Conservation (phyloP, 106 monocot species). For the Gastrodia elata region DNA sequence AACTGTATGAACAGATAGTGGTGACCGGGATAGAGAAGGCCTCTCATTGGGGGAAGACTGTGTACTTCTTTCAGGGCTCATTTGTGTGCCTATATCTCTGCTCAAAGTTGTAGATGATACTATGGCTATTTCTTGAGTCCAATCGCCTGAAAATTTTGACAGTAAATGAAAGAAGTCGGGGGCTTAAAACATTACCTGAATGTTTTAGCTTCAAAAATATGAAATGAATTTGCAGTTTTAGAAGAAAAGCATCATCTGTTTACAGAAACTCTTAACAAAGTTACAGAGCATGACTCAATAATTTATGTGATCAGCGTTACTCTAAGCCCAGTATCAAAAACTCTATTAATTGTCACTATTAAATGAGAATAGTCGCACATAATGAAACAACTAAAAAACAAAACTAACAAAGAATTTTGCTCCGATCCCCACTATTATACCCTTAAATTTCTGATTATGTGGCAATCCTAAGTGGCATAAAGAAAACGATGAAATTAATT, state of each 20-base stretch:
- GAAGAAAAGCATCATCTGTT: neutral
- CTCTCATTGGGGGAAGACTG: conserved; percentile 49
- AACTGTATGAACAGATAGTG: conserved; percentile 25
- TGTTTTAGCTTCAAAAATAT: neutral
- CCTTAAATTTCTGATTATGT: too few species aligned
- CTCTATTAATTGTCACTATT: neutral
- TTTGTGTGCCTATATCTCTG: conserved; percentile 85
- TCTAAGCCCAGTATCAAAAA: neutral
- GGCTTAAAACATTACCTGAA: neutral
- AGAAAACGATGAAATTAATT: too few species aligned
- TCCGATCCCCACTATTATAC: too few species aligned
- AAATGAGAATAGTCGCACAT: neutral
- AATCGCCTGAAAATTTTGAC: conserved; percentile 31
- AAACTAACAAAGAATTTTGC: too few species aligned
- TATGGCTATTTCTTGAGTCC: conserved; percentile 11
- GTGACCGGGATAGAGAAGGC: conserved; percentile 23
- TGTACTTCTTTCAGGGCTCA: conserved; percentile 65
- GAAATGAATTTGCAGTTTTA: neutral
- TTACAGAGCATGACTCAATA: neutral
- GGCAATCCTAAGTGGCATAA: too few species aligned
- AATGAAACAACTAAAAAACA: neutral
- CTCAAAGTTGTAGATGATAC: conserved; percentile 29
- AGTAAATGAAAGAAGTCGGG: neutral
- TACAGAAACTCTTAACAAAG: neutral
- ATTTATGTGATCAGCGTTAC: too few species aligned